Evolutionary conservation across 208 protist genomes (phyloP).

Genomic region (Zelonia costaricensis): DNA sequence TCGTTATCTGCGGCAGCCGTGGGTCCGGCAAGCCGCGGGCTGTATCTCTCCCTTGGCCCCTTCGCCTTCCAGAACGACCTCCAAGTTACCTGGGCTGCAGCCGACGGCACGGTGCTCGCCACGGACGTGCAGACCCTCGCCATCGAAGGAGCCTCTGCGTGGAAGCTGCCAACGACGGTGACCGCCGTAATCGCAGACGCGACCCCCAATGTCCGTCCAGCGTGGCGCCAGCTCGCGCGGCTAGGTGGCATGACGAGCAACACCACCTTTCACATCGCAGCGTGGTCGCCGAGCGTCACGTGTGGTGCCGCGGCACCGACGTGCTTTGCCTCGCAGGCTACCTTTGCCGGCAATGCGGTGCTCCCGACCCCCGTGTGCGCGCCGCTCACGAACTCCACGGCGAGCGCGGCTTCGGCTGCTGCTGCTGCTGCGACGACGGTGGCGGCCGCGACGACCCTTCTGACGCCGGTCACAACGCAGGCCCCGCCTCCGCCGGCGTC

Average conservation of each 20-base stretch:
- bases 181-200: slow-evolving; percentile 4
- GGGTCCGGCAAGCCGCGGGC: background rate
- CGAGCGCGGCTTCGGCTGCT: too few species aligned
- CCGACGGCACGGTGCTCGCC: slow-evolving; percentile 15
- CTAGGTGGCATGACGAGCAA: slow-evolving; percentile 6
- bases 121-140: slow-evolving; percentile 15
- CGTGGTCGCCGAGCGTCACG: background rate
- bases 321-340: background rate
- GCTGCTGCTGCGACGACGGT: background rate
- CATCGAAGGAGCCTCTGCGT: slow-evolving; percentile 8
- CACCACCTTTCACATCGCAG: background rate
- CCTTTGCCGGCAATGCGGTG: background rate
- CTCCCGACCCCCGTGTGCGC: background rate
- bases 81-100: slow-evolving; percentile 28
- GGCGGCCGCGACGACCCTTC: background rate
- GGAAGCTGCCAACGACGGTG: slow-evolving; percentile 26
- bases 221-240: background rate
- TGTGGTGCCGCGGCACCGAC: background rate
- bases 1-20: background rate
- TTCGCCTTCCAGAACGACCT: slow-evolving; percentile 42
- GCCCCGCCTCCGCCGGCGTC: background rate
- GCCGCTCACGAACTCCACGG: background rate
- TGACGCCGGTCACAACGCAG: too few species aligned
- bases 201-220: slow-evolving; percentile 1
- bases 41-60: slow-evolving; percentile 29